Evolutionary conservation across 1,139 yeast species (phyloP), one percentile per base, ranked within the genome.

Genomic region (Lodderomyces theae): DNA sequence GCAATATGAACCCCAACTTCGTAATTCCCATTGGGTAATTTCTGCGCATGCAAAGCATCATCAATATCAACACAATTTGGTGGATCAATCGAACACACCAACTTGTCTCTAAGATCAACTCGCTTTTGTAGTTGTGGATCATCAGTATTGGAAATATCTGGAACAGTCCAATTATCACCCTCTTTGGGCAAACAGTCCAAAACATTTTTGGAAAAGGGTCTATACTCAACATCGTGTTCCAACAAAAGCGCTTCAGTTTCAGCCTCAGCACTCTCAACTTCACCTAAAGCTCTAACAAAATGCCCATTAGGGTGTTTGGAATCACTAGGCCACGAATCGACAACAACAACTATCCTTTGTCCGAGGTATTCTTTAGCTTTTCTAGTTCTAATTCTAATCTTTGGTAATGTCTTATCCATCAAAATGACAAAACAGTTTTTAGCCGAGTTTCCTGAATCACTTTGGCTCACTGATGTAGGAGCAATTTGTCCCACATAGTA

Each of bases 1-100:
- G 99, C 99, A 68, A 94, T 94, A 60, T 94, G 99, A 25, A 94
- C 99, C 56, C 99, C 98, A 39, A 94, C 96, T 61, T 92, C 96
- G 66, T 78, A 89, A 59, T 90, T 88, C 2, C 98, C 98, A 61
- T 94, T 92, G 2, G 96, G 90, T 37, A 94, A 73, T 42, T 63
- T 60, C 50, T 75, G 71, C 0, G 98, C 97, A 60, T 94, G 98
- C 42, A 94, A 70, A 1, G 99, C 98, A 69, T 94, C 99, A 70
- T 94, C 99, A 53, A 94, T 94, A 77, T 94, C 99, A 51, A 90
- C 97, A 80, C 98, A 92, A 34, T 86, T 84, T 2, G 97, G 97
- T 11, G 99, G 99, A 72, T 94, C 99, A 51, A 94, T 94, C 30
- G 96, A 86, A 61, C 99, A 94, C 32, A 94, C 89, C 36, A 88